Evolutionary conservation across 768 basidiomycete genomes (phyloP), one percentile per base, ranked within the genome.

Genomic region (Guyanaporus albipodus): DNA sequence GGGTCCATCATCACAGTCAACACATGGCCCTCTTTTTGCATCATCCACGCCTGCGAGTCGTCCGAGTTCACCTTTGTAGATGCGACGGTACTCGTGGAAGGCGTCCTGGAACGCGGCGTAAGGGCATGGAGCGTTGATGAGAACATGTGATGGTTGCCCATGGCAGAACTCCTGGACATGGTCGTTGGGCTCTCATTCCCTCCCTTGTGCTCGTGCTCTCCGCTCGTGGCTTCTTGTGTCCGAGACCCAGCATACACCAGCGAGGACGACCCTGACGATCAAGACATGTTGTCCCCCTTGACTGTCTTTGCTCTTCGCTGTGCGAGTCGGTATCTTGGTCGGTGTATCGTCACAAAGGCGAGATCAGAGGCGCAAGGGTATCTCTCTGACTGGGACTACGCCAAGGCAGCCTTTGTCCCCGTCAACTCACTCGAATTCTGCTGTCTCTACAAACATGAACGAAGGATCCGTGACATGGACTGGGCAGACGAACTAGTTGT

Each of bases 331-430:
- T 60, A 62, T 33, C 46, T 48, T 8, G 62, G 55, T 17, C 58
- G 49, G 21, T 53, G 28, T 31, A 59, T 42, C 0, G 62, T 62
- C 34, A 62, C 55, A 18, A 59, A 62, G 6, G 39, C 31, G 44
- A 60, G 19, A 37, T 64, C 60, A 2, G 46, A 28, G n/a, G 53
- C 18, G 18, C 48, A 53, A 14, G 62, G 52, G 18, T 59, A 48
- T 33, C 38, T 59, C 27, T 57, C 62, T 18, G 62, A 64, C 17
- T 49, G 55, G n/a, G 62, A 61, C n/a, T 62, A 55, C 29, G 44
- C 54, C 29, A 62, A 40, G 7, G 38, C 12, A 6, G 22, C n/a
- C 4, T 46, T 47, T 31, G 31, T 32, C 41, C 39, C 41, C 3
- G 31, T 15, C 8, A 24, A 9, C 21, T 33, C 19, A 17, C 11